Base-by-base conservation (phyloP, 148 eudicot genomes). In the Persicaria tinctoria region DNA sequence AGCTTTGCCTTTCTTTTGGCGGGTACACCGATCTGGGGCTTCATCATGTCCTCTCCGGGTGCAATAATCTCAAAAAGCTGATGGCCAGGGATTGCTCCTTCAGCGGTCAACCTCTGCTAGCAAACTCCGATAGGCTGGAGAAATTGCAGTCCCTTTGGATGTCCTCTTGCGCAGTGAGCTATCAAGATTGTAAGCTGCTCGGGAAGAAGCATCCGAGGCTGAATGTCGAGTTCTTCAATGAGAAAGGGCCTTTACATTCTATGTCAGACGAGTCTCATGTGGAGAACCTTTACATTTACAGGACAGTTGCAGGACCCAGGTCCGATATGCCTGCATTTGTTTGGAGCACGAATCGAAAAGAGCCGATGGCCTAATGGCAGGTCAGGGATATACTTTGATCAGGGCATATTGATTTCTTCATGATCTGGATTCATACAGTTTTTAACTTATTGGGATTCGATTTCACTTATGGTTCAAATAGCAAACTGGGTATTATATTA, bases 141-240 rank as follows among this genome's bases (percentile, higher is more conserved):
- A 88, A 93, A 86, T 87, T 94, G 98, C 97, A 97, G 87, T 94
- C 98, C 97, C 97, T 94, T 94, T 94, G 98, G 98, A 94, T 94
- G 98, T 94, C 98, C 68, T 81, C 93, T 54, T 95, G 98, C 85
- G 85, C 75, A 1, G 92, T 95, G 68, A 95, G 90, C 81, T 89
- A 79, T 72, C 87, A 87, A 75, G 97, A 89, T 8, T 90, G 98
- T 84, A 90, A 85, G 79, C 79, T 85, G 70, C 96, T 95, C 27
- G 89, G 91, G 47, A 84, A 79, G 87, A 92, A 84, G 89, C 85
- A 89, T 87, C 93, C 96, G 5, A 78, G 89, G 84, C 83, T 95
- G 75, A 92, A 92, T 63, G 93, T 95, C 3, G 98, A 95, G 83
- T 96, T 95, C 4, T 92, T 95, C 46, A 91, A 95, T 64, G 97